A percentile compares a stretch with the other conserved stretches of the same genome.
Conservation (phyloP, 305 asterid genomes). For the Andrographis paniculata region DNA sequence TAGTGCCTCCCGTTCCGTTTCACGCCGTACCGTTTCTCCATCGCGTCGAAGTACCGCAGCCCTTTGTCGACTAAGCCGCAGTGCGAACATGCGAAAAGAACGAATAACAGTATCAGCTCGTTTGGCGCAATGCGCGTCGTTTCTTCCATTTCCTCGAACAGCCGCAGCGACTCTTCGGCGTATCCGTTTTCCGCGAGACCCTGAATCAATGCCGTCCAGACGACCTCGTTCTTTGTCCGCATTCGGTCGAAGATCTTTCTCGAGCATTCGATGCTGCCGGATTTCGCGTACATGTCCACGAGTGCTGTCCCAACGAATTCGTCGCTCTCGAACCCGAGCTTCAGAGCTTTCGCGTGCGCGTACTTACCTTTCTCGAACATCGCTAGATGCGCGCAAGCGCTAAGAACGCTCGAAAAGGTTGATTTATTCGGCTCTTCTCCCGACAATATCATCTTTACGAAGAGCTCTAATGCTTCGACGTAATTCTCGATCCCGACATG, state of each 20-base stretch:
- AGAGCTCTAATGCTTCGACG: conserved; percentile 37
- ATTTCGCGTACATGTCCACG: conserved; percentile 72
- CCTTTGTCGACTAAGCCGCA: conserved; percentile 76
- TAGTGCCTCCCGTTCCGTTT: conserved; percentile 51
- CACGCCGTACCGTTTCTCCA: conserved; percentile 54
- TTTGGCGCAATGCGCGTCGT: conserved; percentile 34
- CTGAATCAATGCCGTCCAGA: conserved; percentile 86
- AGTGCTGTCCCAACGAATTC: conserved; percentile 62
- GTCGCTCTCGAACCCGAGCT: conserved; percentile 52
- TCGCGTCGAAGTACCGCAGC: conserved; percentile 48
- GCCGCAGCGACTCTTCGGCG: conserved; percentile 45
- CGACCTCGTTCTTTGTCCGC: conserved; percentile 43
- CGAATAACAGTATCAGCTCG: conserved; percentile 52
- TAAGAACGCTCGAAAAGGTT: conserved; percentile 65
- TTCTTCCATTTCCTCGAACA: conserved; percentile 46
- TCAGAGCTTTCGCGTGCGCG: conserved; percentile 47
- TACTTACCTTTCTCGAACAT: conserved; percentile 57
- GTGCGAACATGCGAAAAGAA: conserved; percentile 78
- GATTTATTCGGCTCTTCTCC: conserved; percentile 57
- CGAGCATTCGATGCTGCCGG: conserved; percentile 54
- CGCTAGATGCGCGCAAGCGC: conserved; percentile 66
- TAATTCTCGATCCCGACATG: conserved; percentile 34
- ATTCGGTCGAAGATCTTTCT: conserved; percentile 38
- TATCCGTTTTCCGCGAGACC: conserved; percentile 80
- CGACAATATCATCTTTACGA: conserved; percentile 45